Evolutionary conservation across 164 flowering plant genomes (phyloP).

Genomic region (Stephania yunnanensis): DNA sequence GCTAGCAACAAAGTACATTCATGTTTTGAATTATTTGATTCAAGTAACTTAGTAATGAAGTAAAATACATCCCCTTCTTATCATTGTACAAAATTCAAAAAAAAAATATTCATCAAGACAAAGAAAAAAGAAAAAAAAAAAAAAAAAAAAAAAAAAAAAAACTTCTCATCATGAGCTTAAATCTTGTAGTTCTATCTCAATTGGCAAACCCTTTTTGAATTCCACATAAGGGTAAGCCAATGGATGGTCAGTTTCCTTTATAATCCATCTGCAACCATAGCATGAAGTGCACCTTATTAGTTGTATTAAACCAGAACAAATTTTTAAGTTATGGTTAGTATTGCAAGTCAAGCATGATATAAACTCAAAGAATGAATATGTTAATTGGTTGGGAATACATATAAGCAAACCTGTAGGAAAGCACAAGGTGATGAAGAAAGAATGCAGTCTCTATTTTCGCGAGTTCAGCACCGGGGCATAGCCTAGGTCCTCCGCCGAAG

Average conservation of each 20-base stretch:
- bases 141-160: background rate
- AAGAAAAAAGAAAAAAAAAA: no score
- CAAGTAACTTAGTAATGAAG: background rate
- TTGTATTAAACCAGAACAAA: background rate
- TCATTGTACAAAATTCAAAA: background rate
- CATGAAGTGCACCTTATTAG: background rate
- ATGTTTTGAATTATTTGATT: background rate
- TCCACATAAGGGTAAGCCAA: constrained; percentile 66
- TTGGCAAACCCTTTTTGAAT: constrained; percentile 43
- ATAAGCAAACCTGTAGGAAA: constrained; percentile 47
- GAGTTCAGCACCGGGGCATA: constrained; percentile 80
- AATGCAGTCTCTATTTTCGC: constrained; percentile 63
- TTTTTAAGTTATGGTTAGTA: background rate
- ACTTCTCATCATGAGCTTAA: background rate
- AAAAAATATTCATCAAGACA: background rate
- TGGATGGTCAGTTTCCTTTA: constrained; percentile 49
- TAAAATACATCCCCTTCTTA: background rate
- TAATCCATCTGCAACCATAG: constrained; percentile 52
- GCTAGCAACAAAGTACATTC: no score
- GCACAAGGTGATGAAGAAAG: constrained; percentile 86
- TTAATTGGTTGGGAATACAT: background rate
- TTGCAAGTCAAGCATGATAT: background rate
- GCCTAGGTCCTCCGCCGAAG: constrained; percentile 69
- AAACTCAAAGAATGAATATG: background rate
- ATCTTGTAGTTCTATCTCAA: constrained; percentile 39